Evolutionary conservation across 2,329 filamentous ascomycete species (phyloP).

Genomic region (Ustulina deusta): DNA sequence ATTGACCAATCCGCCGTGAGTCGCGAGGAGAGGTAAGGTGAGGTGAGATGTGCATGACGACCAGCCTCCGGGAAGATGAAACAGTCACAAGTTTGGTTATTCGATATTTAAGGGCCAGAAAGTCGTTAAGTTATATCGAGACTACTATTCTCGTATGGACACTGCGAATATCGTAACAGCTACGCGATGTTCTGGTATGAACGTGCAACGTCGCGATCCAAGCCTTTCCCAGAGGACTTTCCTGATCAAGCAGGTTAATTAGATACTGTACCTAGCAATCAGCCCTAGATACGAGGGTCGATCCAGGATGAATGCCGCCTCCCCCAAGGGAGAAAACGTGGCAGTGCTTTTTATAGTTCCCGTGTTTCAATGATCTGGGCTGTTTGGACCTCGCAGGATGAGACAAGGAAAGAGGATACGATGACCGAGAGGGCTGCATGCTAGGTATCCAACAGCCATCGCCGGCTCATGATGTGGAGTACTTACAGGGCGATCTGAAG

Average conservation of each 20-base stretch:
- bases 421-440: not conserved
- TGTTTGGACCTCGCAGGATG: constrained; percentile 21
- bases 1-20: not conserved
- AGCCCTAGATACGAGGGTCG: constrained; percentile 12
- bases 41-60: constrained; percentile 6
- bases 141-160: not conserved
- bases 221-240: not conserved
- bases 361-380: constrained; percentile 15
- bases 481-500: constrained; percentile 9
- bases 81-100: not conserved
- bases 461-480: constrained; percentile 5
- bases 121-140: too few species aligned
- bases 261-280: constrained; percentile 18
- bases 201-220: constrained; percentile 8
- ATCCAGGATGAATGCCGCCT: constrained; percentile 20
- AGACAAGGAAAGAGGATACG: not conserved
- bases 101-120: not conserved
- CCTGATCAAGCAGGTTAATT: constrained; percentile 15
- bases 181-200: not conserved
- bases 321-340: constrained; percentile 12
- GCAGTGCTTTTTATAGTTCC: constrained; percentile 31
- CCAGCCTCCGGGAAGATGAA: not conserved
- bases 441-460: not conserved
- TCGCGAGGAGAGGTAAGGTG: not conserved
- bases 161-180: not conserved